Conservation (phyloP, 2,329 filamentous ascomycete species). For the Aspergillus sp. region DNA sequence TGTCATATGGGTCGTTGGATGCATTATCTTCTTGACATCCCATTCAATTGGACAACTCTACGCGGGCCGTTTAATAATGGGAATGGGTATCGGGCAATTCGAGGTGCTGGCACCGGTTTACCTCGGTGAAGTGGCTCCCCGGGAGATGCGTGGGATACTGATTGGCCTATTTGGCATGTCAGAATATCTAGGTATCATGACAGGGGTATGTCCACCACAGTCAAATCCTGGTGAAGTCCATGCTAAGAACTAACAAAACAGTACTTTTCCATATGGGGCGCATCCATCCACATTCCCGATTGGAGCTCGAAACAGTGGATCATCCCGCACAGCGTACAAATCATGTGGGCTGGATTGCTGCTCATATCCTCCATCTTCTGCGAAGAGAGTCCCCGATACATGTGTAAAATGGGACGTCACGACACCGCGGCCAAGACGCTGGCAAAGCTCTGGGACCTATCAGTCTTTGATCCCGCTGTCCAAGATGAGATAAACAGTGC, state of each 20-base stretch:
- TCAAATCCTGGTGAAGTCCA: not conserved
- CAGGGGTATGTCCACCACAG: constrained; percentile 9
- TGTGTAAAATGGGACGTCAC: constrained; percentile 61
- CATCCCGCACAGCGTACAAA: constrained; percentile 67
- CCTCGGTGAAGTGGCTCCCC: constrained; percentile 81
- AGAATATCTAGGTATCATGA: constrained; percentile 25
- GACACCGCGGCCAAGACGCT: constrained; percentile 46
- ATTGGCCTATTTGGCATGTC: constrained; percentile 19
- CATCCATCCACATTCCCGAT: constrained; percentile 48
- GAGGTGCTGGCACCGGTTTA: constrained; percentile 88
- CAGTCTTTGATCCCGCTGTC: constrained; percentile 19
- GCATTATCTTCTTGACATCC: constrained; percentile 34
- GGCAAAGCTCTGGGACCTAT: constrained; percentile 48
- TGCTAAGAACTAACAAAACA: constrained; percentile 4
- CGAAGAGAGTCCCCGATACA: constrained; percentile 64
- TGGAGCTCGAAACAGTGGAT: constrained; percentile 49
- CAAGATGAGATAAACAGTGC: constrained; percentile 11
- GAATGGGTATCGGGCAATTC: constrained; percentile 45
- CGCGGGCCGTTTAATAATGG: constrained; percentile 32
- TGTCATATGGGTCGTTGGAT: constrained; percentile 20
- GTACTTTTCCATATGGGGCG: constrained; percentile 44
- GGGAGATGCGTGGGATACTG: constrained; percentile 63
- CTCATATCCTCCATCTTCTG: constrained; percentile 65
- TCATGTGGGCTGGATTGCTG: constrained; percentile 70
- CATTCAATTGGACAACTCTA: constrained; percentile 29